phyloP scores from a whole-genome alignment of 1,139 yeast species.

The Sugiyamaella xylanicola region DNA sequence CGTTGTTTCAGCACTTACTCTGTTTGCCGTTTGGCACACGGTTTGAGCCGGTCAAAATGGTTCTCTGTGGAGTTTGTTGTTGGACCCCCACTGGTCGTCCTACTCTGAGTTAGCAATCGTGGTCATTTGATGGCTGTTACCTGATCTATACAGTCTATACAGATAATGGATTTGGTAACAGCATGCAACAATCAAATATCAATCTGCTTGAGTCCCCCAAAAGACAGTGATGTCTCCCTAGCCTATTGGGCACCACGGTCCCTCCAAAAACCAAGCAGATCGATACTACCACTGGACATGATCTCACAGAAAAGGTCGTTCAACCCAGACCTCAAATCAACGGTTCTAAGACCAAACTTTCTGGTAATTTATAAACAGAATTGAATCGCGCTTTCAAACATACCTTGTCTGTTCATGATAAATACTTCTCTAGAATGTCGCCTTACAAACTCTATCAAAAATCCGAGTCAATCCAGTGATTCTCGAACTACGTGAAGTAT shows the following conservation, averaged over 20 bases:
- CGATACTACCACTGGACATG: no score
- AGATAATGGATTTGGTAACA: no score
- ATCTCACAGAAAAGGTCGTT: no score
- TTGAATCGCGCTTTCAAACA: not conserved
- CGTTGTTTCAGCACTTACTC: no score
- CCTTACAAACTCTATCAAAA: not conserved
- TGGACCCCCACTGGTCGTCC: conserved; percentile 16
- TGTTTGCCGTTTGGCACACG: conserved; percentile 16
- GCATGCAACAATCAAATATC: no score
- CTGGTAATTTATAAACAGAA: not conserved
- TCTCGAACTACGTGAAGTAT: not conserved
- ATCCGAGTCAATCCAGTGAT: not conserved
- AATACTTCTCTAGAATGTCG: not conserved
- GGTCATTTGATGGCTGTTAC: not conserved
- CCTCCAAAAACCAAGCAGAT: no score
- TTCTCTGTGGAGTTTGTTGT: conserved; percentile 16
- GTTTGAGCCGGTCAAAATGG: conserved; percentile 12
- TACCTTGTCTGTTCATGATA: conserved; percentile 17
- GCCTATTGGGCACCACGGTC: no score
- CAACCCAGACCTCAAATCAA: no score
- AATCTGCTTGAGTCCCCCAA: no score
- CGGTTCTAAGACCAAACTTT: not conserved
- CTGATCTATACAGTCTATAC: no score
- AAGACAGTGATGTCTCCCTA: no score
- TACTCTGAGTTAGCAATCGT: not conserved